Percentiles rank a stretch among this genome's conserved stretches.
phyloP scores from a whole-genome alignment of 768 basidiomycete species.

The Boletus huronensis region DNA sequence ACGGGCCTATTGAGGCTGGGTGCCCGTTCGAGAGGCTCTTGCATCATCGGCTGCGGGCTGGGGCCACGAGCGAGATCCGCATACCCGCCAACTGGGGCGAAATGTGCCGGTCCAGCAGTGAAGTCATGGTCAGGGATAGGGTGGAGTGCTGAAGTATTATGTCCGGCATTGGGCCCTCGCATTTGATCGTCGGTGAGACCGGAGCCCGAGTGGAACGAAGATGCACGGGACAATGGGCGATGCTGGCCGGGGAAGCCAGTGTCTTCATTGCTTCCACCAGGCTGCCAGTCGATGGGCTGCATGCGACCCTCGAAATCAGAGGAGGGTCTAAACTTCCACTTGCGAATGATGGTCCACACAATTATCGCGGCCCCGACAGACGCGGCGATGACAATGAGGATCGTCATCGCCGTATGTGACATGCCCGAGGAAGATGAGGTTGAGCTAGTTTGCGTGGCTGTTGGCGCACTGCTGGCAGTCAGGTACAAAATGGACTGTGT shows the following conservation, averaged over 20 bases:
- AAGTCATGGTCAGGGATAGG: conserved; percentile 74
- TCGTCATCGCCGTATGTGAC: conserved; percentile 46
- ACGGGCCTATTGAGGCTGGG: conserved; percentile 44
- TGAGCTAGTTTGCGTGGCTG: conserved; percentile 22
- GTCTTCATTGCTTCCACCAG: conserved; percentile 47
- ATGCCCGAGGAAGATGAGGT: conserved; percentile 35
- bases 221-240: conserved; percentile 53
- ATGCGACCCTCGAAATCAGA: conserved; percentile 79
- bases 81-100: conserved; percentile 74
- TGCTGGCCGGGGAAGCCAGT: conserved; percentile 44
- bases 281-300: conserved; percentile 87
- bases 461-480: conserved; percentile 15
- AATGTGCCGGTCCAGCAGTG: conserved; percentile 53
- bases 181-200: conserved; percentile 33
- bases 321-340: conserved; percentile 86
- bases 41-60: conserved; percentile 60
- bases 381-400: conserved; percentile 67
- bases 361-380: conserved; percentile 66
- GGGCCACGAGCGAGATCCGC: conserved; percentile 77
- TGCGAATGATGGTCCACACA: conserved; percentile 87
- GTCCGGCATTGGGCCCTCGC: conserved; percentile 33
- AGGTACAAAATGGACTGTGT: conserved; percentile 52
- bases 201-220: conserved; percentile 63
- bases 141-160: conserved; percentile 31
- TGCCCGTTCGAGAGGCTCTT: conserved; percentile 34